phyloP scores from a whole-genome alignment of 768 basidiomycete species.

The Auricularia sp. region DNA sequence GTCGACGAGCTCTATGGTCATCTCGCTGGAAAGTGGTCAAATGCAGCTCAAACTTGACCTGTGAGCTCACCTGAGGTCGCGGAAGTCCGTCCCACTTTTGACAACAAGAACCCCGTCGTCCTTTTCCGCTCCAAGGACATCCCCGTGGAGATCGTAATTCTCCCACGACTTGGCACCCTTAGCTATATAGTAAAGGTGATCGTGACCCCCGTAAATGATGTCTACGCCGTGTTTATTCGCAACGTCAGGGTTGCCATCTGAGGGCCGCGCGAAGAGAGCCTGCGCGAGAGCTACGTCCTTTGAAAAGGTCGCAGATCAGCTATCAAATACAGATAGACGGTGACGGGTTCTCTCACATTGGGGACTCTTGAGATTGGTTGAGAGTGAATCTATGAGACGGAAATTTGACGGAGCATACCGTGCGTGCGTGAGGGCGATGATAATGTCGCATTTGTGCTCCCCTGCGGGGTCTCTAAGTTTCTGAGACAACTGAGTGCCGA shows the following conservation, averaged over 20 bases:
- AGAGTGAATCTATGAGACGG: not conserved
- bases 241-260: conserved; percentile 39
- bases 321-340: not conserved
- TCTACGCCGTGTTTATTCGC: conserved; percentile 64
- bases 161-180: conserved; percentile 60
- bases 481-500: conserved; percentile 61
- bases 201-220: conserved; percentile 79
- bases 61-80: conserved; percentile 43
- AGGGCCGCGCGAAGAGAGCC: conserved; percentile 48
- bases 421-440: conserved; percentile 80
- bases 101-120: conserved; percentile 62
- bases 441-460: conserved; percentile 61
- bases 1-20: conserved; percentile 50
- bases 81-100: conserved; percentile 86
- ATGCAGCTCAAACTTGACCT: not conserved
- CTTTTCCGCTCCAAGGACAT: conserved; percentile 56
- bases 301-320: not conserved
- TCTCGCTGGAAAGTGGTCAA: conserved; percentile 30
- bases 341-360: not conserved
- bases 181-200: conserved; percentile 71
- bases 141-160: conserved; percentile 40
- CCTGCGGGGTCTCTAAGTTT: conserved; percentile 61
- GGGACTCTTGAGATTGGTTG: not conserved
- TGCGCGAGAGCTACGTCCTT: conserved; percentile 69
- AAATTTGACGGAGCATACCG: conserved; percentile 32